Base-by-base conservation (phyloP, 139 green algal genomes). In the Coelastrella sp. region DNA sequence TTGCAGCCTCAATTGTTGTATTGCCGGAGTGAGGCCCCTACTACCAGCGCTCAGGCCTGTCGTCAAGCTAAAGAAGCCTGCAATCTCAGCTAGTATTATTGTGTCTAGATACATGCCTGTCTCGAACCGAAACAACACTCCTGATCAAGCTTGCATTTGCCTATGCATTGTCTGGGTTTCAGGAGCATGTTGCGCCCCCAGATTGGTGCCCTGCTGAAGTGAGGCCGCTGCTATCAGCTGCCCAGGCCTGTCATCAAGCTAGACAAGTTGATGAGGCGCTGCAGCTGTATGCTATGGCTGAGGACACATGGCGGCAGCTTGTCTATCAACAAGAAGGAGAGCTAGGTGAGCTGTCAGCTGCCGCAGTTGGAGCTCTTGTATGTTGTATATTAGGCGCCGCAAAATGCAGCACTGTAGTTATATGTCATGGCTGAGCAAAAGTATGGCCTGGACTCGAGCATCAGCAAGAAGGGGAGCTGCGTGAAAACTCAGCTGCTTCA, bases 131-230 rank as follows among this genome's bases (percentile, higher is more conserved):
- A 47, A 47, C 32, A 47, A 0, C 1, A 1, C 1, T 47, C 0
- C 1, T 47, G 32, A 47, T 47, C 32, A 1, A 47, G 0, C 32
- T 47, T 1, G 1, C 32, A 47, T 47, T 47, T 47, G 32, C 32
- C 32, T 47, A 47, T 1, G 32, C 32, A 47, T 47, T 47, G 32
- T 47, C 0, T 47, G 32, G 32, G 0, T 0, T 47, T 47, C 32
- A 95, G 93, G 92, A 96, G 68, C 47, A 92, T 65, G 91, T 94
- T 11, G 20, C 94, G 2, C 92, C 93, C 0, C 93, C 93, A 0
- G 57, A 80, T 13, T 76, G 83, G 6, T 92, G 90, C 60, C 92
- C 93, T 58, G 59, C 88, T 19, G 59, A 74, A 0, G 92, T 94
- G 16, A 8, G 58, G 3, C 6, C 3, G 5, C 17, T 93, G 23